Percentiles rank a stretch among this genome's conserved stretches.
These are phyloP conservation scores for Panicum hallii DNA, from an alignment of 202 grass and related monocot species.

Conservation along the genomic window DNA sequence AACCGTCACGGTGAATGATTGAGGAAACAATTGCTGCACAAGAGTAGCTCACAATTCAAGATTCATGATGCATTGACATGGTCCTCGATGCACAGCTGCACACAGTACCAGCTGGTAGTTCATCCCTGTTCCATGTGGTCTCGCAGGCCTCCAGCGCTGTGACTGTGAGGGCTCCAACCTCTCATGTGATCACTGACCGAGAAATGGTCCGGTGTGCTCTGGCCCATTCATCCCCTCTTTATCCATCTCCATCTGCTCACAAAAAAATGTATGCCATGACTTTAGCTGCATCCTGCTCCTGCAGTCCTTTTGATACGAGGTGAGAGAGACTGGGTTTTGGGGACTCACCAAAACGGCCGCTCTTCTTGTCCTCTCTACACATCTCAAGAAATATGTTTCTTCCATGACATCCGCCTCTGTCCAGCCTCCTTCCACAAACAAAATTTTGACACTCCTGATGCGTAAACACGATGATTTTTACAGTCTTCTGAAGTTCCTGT, in stretches of 20 bases:
- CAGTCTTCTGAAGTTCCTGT: neutral
- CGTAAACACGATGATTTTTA: no score
- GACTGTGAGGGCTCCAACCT: neutral
- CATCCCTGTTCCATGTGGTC: neutral
- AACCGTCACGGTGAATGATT: neutral
- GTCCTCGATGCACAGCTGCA: neutral
- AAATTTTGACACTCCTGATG: no score
- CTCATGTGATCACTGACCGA: neutral
- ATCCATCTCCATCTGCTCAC: neutral
- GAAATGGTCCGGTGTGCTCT: neutral
- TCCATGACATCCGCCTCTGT: neutral
- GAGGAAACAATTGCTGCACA: neutral
- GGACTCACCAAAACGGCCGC: neutral
- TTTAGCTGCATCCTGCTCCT: neutral
- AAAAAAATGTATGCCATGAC: neutral
- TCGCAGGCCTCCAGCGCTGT: neutral
- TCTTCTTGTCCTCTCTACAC: neutral
- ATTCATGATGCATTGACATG: neutral
- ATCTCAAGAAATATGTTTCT: conserved; percentile 28
- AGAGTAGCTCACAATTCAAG: neutral
- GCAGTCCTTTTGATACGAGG: neutral
- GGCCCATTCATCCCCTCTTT: neutral
- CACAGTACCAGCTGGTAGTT: neutral
- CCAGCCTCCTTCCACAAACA: neutral
- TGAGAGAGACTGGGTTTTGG: neutral